A percentile compares a stretch with the other conserved stretches of the same genome.
Evolutionary conservation across 768 basidiomycete species (phyloP).

Genomic region (Mycena latifolia): DNA sequence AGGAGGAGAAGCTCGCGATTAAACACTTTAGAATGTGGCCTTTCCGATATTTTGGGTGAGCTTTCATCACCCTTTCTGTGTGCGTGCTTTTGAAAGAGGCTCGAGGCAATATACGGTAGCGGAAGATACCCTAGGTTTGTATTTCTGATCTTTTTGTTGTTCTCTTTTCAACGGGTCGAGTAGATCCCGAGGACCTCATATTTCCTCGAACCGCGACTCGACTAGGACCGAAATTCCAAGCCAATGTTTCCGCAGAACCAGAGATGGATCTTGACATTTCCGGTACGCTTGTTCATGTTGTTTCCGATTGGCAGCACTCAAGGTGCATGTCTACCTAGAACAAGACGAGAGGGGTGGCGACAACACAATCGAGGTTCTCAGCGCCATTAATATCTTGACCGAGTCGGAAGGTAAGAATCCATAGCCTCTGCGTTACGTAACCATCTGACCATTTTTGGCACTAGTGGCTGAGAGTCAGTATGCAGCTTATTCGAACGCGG

Average conservation of each 20-base stretch:
- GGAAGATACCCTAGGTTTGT: conserved; percentile 89
- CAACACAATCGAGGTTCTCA: conserved; percentile 78
- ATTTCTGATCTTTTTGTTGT: conserved; percentile 29
- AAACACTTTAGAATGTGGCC: conserved; percentile 94
- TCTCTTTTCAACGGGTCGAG: conserved; percentile 42
- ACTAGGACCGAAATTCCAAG: conserved; percentile 91
- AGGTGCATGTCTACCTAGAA: conserved; percentile 48
- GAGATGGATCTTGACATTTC: conserved; percentile 49
- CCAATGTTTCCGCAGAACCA: conserved; percentile 62
- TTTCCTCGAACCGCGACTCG: conserved; percentile 94
- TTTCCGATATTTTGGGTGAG: conserved; percentile 97
- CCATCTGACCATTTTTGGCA: conserved; percentile 37
- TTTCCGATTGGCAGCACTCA: conserved; percentile 2
- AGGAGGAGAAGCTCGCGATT: conserved; percentile 80
- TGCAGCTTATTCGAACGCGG: conserved; percentile 6
- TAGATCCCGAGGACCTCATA: conserved; percentile 97
- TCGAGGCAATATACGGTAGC: conserved; percentile 89
- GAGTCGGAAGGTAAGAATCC: conserved; percentile 72
- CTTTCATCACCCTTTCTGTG: conserved; percentile 12
- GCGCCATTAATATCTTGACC: conserved; percentile 72
- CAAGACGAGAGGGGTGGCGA: conserved; percentile 79
- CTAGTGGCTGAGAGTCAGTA: conserved; percentile 70
- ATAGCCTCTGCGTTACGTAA: conserved; percentile 32
- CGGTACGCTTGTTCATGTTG: conserved; percentile 45
- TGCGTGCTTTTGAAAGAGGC: conserved; percentile 23